Conservation (phyloP, 1,284 basidiomycete species). For the Irpex sp. region DNA sequence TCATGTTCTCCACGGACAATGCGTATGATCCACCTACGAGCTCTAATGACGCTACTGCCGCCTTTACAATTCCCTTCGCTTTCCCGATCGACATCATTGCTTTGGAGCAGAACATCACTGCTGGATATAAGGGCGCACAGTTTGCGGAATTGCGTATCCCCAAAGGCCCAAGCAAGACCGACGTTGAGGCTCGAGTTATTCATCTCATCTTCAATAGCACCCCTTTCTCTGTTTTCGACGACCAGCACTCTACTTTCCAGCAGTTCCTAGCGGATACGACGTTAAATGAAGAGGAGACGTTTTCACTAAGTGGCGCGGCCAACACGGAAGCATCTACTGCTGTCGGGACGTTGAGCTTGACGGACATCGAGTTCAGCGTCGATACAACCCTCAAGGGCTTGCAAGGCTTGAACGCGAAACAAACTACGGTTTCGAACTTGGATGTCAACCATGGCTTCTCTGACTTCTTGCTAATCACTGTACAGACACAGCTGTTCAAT, state of each 20-base stretch:
- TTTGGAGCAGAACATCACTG: slow-evolving; percentile 59
- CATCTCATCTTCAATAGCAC: slow-evolving; percentile 59
- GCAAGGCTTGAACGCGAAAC: slow-evolving; percentile 63
- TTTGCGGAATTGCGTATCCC: slow-evolving; percentile 68
- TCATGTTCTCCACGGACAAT: slow-evolving; percentile 55
- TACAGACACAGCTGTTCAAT: slow-evolving; percentile 56
- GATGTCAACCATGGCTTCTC: slow-evolving; percentile 72
- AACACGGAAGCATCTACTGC: slow-evolving; percentile 66
- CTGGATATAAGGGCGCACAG: slow-evolving; percentile 49
- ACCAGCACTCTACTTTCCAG: slow-evolving; percentile 55
- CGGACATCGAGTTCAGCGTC: slow-evolving; percentile 63
- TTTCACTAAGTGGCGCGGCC: slow-evolving; percentile 58
- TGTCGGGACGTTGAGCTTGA: slow-evolving; percentile 63
- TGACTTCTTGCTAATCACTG: slow-evolving; percentile 69
- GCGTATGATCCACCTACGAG: slow-evolving; percentile 59
- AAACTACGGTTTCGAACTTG: slow-evolving; percentile 55
- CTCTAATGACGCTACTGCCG: slow-evolving; percentile 56
- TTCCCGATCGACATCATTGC: slow-evolving; percentile 70
- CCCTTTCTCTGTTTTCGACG: slow-evolving; percentile 55
- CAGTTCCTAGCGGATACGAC: slow-evolving; percentile 70
- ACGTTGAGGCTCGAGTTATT: slow-evolving; percentile 62
- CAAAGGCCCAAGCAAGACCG: slow-evolving; percentile 55
- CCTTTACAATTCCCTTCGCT: slow-evolving; percentile 67
- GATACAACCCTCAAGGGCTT: slow-evolving; percentile 61
- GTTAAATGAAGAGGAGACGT: slow-evolving; percentile 41